Percentiles rank a stretch among this genome's conserved stretches.
Evolutionary conservation across 257 asterid species (phyloP).

Genomic region (Solanum lignicaule): DNA sequence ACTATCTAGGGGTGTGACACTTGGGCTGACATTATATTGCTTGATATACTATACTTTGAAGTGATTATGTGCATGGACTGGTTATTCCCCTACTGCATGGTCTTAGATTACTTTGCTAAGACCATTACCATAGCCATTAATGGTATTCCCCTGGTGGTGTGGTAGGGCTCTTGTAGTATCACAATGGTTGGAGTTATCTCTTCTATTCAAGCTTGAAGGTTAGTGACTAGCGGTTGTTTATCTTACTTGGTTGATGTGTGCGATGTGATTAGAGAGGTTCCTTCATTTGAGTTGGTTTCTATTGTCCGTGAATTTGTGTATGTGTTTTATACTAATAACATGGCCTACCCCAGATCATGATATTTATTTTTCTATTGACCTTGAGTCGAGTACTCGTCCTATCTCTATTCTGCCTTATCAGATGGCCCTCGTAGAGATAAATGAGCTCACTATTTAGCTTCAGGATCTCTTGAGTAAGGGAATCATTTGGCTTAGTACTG

Average conservation of each 20-base stretch:
- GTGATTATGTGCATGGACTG: not conserved
- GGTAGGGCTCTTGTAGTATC: not conserved
- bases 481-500: not conserved
- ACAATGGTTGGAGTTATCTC: not conserved
- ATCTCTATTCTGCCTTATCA: not conserved
- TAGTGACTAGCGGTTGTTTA: not conserved
- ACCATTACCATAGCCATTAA: not conserved
- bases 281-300: not conserved
- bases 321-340: not conserved
- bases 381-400: not conserved
- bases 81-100: not conserved
- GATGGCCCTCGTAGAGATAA: not conserved
- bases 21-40: not conserved
- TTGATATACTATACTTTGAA: not conserved
- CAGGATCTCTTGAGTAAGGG: not conserved
- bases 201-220: not conserved
- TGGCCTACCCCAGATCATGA: not conserved
- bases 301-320: not conserved
- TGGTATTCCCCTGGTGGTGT: not conserved
- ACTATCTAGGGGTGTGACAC: not conserved
- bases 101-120: not conserved
- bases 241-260: not conserved
- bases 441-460: not conserved
- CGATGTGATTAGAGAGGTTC: not conserved
- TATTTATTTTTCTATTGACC: not conserved